Evolutionary conservation across 805 yeast species (phyloP).

Genomic region (Kodamaea neixiangensis): DNA sequence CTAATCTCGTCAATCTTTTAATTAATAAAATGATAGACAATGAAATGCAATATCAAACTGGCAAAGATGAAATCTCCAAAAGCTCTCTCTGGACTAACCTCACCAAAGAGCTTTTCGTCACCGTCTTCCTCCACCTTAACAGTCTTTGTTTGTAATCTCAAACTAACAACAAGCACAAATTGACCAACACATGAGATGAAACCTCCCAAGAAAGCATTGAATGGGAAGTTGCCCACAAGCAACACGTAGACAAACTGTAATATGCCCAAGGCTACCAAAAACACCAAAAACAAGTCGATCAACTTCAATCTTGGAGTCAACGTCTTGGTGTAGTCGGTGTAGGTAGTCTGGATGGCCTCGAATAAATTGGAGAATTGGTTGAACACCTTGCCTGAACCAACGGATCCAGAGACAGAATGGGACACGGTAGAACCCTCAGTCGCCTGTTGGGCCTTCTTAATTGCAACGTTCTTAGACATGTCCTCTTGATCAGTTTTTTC

Average conservation of each 20-base stretch:
- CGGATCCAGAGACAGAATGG: not conserved
- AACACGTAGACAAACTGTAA: conserved; percentile 78
- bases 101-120: conserved; percentile 14
- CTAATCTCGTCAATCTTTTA: conserved; percentile 27
- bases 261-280: conserved; percentile 71
- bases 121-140: conserved; percentile 10
- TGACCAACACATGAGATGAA: conserved; percentile 92
- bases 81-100: conserved; percentile 52
- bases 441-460: conserved; percentile 21
- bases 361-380: conserved; percentile 26
- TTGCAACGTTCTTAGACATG: conserved; percentile 44
- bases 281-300: conserved; percentile 76
- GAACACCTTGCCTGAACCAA: conserved; percentile 7
- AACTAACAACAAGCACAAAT: conserved; percentile 81
- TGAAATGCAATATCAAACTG: conserved; percentile 83
- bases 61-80: conserved; percentile 89
- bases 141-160: conserved; percentile 63
- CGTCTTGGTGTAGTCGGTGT: conserved; percentile 31
- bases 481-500: conserved; percentile 9
- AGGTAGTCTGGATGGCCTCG: conserved; percentile 35
- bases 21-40: conserved; percentile 88
- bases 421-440: conserved; percentile 6
- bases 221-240: conserved; percentile 87
- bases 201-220: conserved; percentile 95
- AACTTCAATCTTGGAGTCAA: conserved; percentile 55